Evolutionary conservation across 805 yeast species (phyloP), one percentile per base, ranked within the genome.

Genomic region (Sungouiozyma intestinalis): DNA sequence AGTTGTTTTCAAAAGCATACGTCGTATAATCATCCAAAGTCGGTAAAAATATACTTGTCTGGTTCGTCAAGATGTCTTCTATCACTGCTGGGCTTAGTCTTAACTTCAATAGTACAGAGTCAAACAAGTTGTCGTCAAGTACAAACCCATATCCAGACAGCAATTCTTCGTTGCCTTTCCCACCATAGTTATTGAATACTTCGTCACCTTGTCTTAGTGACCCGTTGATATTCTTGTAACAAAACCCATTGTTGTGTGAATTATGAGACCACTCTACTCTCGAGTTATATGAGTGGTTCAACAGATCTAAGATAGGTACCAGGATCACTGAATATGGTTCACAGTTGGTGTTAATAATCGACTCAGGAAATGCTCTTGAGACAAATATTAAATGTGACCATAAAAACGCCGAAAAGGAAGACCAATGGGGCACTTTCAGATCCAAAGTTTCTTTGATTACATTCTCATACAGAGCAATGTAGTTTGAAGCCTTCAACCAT

Each of bases 111-210:
- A 82, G 80, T 2, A 80, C 72, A 1, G 76, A 64, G 49, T 82
- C 88, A 38, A 77, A 79, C 3, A 66, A 63, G 51, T 84, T 84
- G 41, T 72, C 62, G 16, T 68, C 63, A 2, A 81, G 42, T n/a
- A 56, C 58, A 50, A 62, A 62, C 5, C 66, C 66, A 57, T 87
- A 88, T 0, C 90, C 94, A 57, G 81, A 64, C 4, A 87, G 62
- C 15, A 87, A 62, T 57, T 87, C 96, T 50, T 86, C 95, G 53
- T 87, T 87, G 2, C 95, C 88, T 56, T 88, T 88, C 21, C 82
- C 80, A 2, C 96, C 97, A 57, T 87, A 87, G 61, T 87, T 87
- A 55, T 88, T 87, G 56, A 63, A 81, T 1, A 88, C 48, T 55
- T 85, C 82, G 1, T 63, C 57, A 1, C 64, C 64, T 66, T 67